These are phyloP conservation scores for Metarhizium sp. DNA, from an alignment of 2,329 filamentous ascomycete species.

Conservation along the genomic window DNA sequence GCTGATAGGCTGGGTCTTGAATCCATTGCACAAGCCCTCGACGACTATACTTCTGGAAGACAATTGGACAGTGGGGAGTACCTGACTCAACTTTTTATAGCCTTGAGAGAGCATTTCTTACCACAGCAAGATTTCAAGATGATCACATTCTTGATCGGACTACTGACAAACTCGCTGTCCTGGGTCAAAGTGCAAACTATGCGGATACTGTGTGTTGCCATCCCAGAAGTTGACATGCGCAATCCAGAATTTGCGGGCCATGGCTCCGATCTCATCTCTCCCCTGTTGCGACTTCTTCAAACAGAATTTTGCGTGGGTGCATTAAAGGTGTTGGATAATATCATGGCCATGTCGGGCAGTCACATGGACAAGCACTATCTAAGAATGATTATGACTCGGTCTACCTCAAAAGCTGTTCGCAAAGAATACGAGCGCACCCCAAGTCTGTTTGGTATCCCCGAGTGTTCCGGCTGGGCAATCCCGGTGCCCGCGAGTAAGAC, in stretches of 20 bases:
- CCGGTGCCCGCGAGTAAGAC: conserved; percentile 88
- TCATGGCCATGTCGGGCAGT: conserved; percentile 87
- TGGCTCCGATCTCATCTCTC: conserved; percentile 91
- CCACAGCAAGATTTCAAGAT: conserved; percentile 75
- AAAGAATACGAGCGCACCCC: conserved; percentile 94
- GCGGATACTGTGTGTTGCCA: conserved; percentile 74
- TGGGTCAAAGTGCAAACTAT: conserved; percentile 94
- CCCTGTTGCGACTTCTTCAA: conserved; percentile 77
- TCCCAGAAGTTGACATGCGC: conserved; percentile 88
- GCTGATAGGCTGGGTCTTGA: conserved; percentile 63
- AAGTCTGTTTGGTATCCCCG: conserved; percentile 92
- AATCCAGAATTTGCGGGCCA: conserved; percentile 83
- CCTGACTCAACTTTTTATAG: conserved; percentile 60
- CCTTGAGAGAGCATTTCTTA: conserved; percentile 70
- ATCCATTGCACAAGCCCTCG: conserved; percentile 58
- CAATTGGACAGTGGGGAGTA: conserved; percentile 68
- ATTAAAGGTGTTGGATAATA: conserved; percentile 82
- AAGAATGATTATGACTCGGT: conserved; percentile 95
- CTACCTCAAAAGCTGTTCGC: conserved; percentile 72
- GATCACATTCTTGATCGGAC: conserved; percentile 81
- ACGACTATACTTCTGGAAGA: conserved; percentile 57
- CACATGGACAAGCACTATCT: conserved; percentile 91
- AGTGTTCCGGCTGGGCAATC: conserved; percentile 92
- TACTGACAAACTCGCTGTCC: conserved; percentile 77
- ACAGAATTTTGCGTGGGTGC: conserved; percentile 93